Percentiles rank a stretch among this genome's conserved stretches.
phyloP scores from a whole-genome alignment of 202 grass and related monocot genomes.

The Bolboschoenoplectus hybrid region DNA sequence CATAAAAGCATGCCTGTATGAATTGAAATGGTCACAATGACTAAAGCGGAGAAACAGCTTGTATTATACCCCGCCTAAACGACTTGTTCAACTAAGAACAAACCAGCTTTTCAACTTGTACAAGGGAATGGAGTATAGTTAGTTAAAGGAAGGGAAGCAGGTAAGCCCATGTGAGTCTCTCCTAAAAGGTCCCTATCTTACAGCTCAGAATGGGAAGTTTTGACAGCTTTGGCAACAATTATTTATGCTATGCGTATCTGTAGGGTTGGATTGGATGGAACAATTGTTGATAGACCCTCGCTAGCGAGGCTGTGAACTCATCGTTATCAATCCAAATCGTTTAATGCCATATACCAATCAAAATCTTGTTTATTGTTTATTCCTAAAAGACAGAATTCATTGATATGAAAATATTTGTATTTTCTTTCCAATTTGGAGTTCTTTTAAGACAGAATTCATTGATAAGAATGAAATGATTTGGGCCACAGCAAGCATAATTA shows the following conservation, averaged over 20 bases:
- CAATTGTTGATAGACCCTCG: background rate
- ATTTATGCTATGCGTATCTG: background rate
- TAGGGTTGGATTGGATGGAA: background rate
- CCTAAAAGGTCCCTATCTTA: slow-evolving; percentile 18
- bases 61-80: background rate
- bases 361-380: too few relatives aligned
- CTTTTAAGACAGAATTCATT: too few relatives aligned
- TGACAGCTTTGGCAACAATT: slow-evolving; percentile 26
- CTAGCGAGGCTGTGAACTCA: background rate
- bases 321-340: background rate
- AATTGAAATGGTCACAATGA: background rate
- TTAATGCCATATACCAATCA: too few relatives aligned
- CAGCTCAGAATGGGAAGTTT: slow-evolving; percentile 29
- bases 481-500: too few relatives aligned
- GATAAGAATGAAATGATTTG: too few relatives aligned
- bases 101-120: background rate
- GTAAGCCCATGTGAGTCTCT: slow-evolving; percentile 25
- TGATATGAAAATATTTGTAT: too few relatives aligned
- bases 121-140: slow-evolving; percentile 2
- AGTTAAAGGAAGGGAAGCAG: background rate
- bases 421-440: too few relatives aligned
- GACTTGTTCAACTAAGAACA: background rate
- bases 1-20: background rate
- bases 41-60: background rate
- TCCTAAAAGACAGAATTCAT: too few relatives aligned